A percentile compares a stretch with the other conserved stretches of the same genome.
Evolutionary conservation across 805 yeast species (phyloP).

Genomic region (Wickerhamomyces kurtzmanii): DNA sequence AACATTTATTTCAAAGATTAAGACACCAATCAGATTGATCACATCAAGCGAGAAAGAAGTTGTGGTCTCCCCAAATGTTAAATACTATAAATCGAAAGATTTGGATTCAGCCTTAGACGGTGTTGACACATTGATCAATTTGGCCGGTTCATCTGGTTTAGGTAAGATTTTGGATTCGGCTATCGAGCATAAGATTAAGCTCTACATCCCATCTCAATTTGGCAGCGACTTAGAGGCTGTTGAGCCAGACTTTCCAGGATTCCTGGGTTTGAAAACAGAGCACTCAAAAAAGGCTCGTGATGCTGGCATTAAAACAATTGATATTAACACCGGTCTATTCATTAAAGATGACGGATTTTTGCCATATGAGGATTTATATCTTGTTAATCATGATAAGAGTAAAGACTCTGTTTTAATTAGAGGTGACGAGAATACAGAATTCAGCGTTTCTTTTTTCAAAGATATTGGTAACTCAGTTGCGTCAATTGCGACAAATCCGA

Average conservation of each 20-base stretch:
- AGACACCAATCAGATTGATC: constrained; percentile 40
- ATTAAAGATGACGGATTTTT: too few species aligned
- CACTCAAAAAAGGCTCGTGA: constrained; percentile 26
- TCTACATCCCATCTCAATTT: constrained; percentile 24
- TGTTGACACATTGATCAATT: constrained; percentile 35
- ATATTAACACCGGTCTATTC: constrained; percentile 26
- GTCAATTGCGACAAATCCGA: constrained; percentile 19
- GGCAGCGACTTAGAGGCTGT: constrained; percentile 30
- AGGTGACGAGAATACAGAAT: constrained; percentile 18
- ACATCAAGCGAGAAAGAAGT: constrained; percentile 18
- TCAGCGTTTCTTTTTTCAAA: constrained; percentile 20
- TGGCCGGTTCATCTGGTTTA: constrained; percentile 22
- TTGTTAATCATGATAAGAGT: too few species aligned
- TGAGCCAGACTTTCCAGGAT: constrained; percentile 18
- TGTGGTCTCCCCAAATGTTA: constrained; percentile 11
- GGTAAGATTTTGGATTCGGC: constrained; percentile 33
- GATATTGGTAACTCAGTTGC: constrained; percentile 33
- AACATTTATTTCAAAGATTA: constrained; percentile 28
- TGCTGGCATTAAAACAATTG: constrained; percentile 30
- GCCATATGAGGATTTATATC: too few species aligned
- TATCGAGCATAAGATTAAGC: constrained; percentile 1
- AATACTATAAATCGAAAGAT: too few species aligned
- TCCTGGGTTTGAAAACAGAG: constrained; percentile 17
- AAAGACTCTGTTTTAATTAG: constrained; percentile 27
- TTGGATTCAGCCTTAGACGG: constrained; percentile 30